Percentiles rank a stretch among this genome's conserved stretches.
Conservation (phyloP, 2,329 filamentous ascomycete species). For the Balansia obtecta region DNA sequence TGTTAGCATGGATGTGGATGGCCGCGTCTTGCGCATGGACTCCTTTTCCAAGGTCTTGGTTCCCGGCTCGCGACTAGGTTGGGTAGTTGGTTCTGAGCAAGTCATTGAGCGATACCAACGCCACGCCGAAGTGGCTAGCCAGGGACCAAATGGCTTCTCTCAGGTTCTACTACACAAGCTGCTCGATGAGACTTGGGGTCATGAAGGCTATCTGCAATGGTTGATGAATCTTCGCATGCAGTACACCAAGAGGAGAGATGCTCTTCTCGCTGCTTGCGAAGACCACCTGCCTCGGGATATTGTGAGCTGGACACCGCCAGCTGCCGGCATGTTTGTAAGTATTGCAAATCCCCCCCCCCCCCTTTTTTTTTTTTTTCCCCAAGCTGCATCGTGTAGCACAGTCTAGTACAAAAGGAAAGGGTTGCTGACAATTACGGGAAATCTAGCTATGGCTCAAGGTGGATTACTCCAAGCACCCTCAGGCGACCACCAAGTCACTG, state of each 20-base stretch:
- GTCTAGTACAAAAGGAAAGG: background rate
- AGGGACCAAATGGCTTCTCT: conserved; percentile 74
- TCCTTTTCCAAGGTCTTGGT: conserved; percentile 88
- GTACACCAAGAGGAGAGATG: conserved; percentile 70
- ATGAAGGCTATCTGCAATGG: conserved; percentile 82
- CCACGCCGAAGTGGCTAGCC: conserved; percentile 72
- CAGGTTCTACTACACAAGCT: conserved; percentile 81
- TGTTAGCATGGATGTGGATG: conserved; percentile 72
- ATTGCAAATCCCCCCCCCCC: conserved; percentile 2
- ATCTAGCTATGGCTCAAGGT: conserved; percentile 59
- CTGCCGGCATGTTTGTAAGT: conserved; percentile 87
- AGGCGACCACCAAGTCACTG: conserved; percentile 38
- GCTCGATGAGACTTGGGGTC: conserved; percentile 88
- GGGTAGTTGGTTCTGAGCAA: conserved; percentile 80
- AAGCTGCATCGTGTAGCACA: background rate
- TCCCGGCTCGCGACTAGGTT: conserved; percentile 71
- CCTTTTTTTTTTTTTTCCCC: too few species aligned
- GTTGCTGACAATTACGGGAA: background rate
- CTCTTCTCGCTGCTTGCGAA: conserved; percentile 69
- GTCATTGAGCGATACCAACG: conserved; percentile 71
- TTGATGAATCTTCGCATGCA: conserved; percentile 67
- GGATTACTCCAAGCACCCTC: conserved; percentile 53
- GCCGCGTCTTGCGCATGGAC: conserved; percentile 80
- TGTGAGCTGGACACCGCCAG: conserved; percentile 67
- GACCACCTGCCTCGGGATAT: conserved; percentile 60